Conservation (phyloP, 106 monocot species). For the Triglochin maritima region DNA sequence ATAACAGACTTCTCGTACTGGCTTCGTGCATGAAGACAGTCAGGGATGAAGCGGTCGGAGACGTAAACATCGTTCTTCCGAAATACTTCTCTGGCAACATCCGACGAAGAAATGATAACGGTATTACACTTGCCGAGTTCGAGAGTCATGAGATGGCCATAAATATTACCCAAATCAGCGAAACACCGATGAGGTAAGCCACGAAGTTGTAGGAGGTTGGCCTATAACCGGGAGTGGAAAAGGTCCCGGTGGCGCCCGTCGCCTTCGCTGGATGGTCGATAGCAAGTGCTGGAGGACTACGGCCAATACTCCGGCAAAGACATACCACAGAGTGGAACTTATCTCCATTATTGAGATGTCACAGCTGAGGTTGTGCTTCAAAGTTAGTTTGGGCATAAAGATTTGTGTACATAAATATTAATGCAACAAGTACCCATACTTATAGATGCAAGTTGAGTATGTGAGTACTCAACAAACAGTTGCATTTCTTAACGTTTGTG, state of each 20-base stretch:
- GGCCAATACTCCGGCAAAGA: background rate
- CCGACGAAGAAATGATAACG: slow-evolving; percentile 12
- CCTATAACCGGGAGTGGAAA: slow-evolving; percentile 8
- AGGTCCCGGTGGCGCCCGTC: slow-evolving; percentile 8
- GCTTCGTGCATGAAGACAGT: slow-evolving; percentile 1
- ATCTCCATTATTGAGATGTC: background rate
- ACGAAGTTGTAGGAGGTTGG: slow-evolving; percentile 7
- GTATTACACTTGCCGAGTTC: background rate
- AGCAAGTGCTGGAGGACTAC: background rate
- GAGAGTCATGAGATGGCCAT: slow-evolving; percentile 10
- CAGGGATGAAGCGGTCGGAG: slow-evolving; percentile 7
- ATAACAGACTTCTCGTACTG: slow-evolving; percentile 13
- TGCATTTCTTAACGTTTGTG: no score
- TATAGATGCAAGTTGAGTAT: no score
- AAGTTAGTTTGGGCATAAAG: no score
- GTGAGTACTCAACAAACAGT: no score
- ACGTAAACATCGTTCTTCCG: slow-evolving; percentile 16
- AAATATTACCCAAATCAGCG: background rate
- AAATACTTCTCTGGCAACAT: slow-evolving; percentile 16
- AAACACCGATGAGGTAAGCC: slow-evolving; percentile 1
- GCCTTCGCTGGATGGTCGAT: background rate
- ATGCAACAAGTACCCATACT: no score
- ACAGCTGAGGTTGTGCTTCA: no score
- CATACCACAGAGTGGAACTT: background rate
- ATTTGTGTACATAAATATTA: no score